Evolutionary conservation across 495 filamentous ascomycete species (phyloP).

Genomic region (Penicillium desertorum): DNA sequence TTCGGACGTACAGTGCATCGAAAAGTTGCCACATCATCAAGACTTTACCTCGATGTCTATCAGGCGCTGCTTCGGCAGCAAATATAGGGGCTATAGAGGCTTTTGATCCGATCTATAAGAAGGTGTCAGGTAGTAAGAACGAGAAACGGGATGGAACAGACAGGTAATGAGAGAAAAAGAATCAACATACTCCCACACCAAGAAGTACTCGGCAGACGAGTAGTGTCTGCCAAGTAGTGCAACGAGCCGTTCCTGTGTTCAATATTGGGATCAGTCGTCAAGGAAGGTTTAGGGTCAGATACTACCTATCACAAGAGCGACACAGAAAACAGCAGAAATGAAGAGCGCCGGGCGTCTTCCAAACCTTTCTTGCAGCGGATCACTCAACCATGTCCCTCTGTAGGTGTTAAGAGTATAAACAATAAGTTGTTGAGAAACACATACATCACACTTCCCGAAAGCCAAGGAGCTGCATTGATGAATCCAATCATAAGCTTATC

Average conservation of each 20-base stretch:
- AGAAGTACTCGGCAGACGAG: constrained; percentile 60
- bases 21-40: constrained; percentile 80
- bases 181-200: constrained; percentile 51
- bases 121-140: not conserved
- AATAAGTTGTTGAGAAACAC: not conserved
- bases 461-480: constrained; percentile 37
- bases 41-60: constrained; percentile 63
- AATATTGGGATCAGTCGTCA: not conserved
- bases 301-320: constrained; percentile 60
- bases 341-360: constrained; percentile 69
- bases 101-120: constrained; percentile 52
- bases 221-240: constrained; percentile 25
- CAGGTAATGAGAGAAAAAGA: not conserved
- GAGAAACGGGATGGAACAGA: not conserved
- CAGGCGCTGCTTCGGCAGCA: constrained; percentile 67
- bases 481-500: constrained; percentile 34
- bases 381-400: constrained; percentile 65
- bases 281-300: not conserved
- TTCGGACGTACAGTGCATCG: constrained; percentile 52
- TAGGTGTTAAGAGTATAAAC: not conserved
- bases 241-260: not conserved
- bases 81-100: constrained; percentile 59
- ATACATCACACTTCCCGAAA: constrained; percentile 37
- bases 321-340: constrained; percentile 60
- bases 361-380: constrained; percentile 62